Evolutionary conservation across 2,329 filamentous ascomycete genomes (phyloP).

Genomic region (Xylaria digitata): DNA sequence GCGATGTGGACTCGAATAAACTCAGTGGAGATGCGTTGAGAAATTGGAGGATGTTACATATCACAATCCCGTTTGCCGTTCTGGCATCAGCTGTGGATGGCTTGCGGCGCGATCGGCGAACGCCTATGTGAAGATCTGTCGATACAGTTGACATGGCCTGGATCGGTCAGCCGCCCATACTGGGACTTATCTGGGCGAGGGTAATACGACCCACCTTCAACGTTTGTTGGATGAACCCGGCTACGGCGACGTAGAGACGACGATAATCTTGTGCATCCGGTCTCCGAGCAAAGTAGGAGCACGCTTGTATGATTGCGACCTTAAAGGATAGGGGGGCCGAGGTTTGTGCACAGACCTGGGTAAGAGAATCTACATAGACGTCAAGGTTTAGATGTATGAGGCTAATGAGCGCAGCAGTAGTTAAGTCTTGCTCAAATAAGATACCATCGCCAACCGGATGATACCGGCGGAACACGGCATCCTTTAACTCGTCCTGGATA

Average conservation of each 20-base stretch:
- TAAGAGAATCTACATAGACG: slow-evolving; percentile 66
- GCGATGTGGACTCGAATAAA: slow-evolving; percentile 57
- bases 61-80: slow-evolving; percentile 56
- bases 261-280: slow-evolving; percentile 61
- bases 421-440: slow-evolving; percentile 71
- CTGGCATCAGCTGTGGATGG: slow-evolving; percentile 53
- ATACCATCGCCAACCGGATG: slow-evolving; percentile 59
- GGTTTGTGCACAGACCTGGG: slow-evolving; percentile 67
- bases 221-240: slow-evolving; percentile 67
- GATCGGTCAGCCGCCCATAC: slow-evolving; percentile 28
- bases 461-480: slow-evolving; percentile 70
- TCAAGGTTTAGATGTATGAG: slow-evolving; percentile 71
- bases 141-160: slow-evolving; percentile 56
- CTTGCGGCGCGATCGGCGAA: slow-evolving; percentile 56
- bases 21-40: slow-evolving; percentile 65
- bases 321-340: slow-evolving; percentile 70
- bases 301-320: slow-evolving; percentile 70
- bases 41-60: slow-evolving; percentile 67
- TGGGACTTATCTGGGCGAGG: slow-evolving; percentile 15
- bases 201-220: slow-evolving; percentile 60
- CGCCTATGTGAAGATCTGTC: slow-evolving; percentile 53
- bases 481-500: slow-evolving; percentile 74
- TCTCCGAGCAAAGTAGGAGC: slow-evolving; percentile 70
- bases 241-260: slow-evolving; percentile 65
- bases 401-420: slow-evolving; percentile 74